Percentiles rank a stretch among this genome's conserved stretches.
Conservation (phyloP, 345 rosid species). For the Excoecaria cochinchinensis region DNA sequence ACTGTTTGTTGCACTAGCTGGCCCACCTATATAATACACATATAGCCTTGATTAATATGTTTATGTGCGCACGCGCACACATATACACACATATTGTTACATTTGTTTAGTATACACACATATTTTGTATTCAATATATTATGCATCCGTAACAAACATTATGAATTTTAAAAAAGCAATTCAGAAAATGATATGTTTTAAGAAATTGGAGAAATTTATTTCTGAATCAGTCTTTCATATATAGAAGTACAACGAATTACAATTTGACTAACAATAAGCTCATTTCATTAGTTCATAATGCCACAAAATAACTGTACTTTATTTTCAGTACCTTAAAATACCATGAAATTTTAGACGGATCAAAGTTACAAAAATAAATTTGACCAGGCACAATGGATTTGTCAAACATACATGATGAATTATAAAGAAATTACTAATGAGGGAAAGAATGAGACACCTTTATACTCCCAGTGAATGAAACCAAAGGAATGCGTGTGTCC, state of each 20-base stretch:
- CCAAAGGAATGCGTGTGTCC: slow-evolving; percentile 74
- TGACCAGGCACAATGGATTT: background rate
- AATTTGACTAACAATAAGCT: background rate
- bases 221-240: background rate
- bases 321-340: background rate
- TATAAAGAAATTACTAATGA: background rate
- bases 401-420: background rate
- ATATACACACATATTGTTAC: background rate
- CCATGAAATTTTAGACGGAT: background rate
- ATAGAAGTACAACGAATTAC: background rate
- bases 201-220: background rate
- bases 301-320: background rate
- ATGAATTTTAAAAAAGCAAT: background rate
- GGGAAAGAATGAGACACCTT: slow-evolving; percentile 46
- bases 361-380: no score
- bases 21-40: slow-evolving; percentile 61
- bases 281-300: background rate
- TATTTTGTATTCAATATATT: background rate
- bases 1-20: slow-evolving; percentile 75
- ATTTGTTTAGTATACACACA: background rate
- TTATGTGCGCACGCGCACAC: no score
- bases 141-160: background rate
- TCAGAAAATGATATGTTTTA: background rate
- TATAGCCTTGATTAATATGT: background rate
- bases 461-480: slow-evolving; percentile 94